These are phyloP conservation scores for Prunus kanzakura DNA, from an alignment of 306 rosid genomes.

Conservation along the genomic window DNA sequence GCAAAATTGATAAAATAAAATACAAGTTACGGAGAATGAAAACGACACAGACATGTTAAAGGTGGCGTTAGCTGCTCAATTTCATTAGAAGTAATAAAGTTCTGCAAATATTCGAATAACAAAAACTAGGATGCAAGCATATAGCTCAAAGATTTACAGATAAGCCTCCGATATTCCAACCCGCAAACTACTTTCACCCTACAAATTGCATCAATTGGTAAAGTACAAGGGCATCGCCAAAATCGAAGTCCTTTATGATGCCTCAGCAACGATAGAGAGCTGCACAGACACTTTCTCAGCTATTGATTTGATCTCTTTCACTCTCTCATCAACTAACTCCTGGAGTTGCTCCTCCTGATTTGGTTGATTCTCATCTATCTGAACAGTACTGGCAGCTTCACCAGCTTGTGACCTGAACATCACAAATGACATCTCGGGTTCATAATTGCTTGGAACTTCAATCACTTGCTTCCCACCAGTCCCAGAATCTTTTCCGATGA, in stretches of 20 bases:
- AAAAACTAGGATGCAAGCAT: neutral
- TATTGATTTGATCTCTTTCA: constrained; percentile 63
- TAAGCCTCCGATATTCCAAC: constrained; percentile 6
- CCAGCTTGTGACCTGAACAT: constrained; percentile 52
- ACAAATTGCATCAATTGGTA: constrained; percentile 3
- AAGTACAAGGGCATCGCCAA: neutral
- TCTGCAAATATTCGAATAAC: neutral
- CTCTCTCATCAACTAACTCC: constrained; percentile 66
- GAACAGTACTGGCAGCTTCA: constrained; percentile 38
- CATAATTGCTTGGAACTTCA: constrained; percentile 49
- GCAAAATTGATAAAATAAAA: too few relatives aligned
- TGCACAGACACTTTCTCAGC: constrained; percentile 55
- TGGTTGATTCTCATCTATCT: constrained; percentile 53
- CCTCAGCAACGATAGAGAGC: neutral
- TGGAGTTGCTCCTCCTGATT: constrained; percentile 75
- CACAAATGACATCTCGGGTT: constrained; percentile 67
- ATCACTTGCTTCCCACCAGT: constrained; percentile 62
- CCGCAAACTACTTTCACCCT: neutral
- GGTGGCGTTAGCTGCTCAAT: neutral
- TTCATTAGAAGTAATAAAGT: neutral
- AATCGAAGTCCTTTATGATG: neutral
- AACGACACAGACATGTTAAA: neutral
- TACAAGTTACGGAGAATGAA: neutral
- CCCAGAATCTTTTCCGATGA: constrained; percentile 73
- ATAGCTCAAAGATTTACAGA: constrained; percentile 20